Evolutionary conservation across 352 stramenopile species (phyloP), one percentile per base, ranked within the genome.

Genomic region (Globisporangium parvum): DNA sequence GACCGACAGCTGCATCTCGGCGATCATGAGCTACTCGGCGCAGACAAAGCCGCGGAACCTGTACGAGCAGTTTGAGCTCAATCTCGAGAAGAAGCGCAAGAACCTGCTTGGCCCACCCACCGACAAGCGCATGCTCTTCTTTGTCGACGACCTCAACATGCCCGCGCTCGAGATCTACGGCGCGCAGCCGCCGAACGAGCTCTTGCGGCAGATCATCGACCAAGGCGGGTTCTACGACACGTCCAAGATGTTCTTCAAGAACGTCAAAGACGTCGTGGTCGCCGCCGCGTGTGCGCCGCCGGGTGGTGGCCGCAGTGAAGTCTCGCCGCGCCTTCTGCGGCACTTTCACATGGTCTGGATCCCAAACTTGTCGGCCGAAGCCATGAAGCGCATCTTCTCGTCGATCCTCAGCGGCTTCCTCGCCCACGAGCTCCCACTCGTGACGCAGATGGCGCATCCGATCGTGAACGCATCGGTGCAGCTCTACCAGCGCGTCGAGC

Each of bases 81-180:
- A 82, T 42, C 66, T 93, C 8, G 82, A 93, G 48, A 92, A 93
- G 58, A 93, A 91, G 53, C 68, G 84, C 14, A 93, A 93, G 62
- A 93, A 92, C 44, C 23, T 93, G 26, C 58, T 93, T 6, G 84
- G 84, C 3, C 75, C 84, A 0, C 82, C 82, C 0, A 67, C 73
- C 0, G 84, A 82, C 0, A 93, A 93, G 57, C 77, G 79, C 10
- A 91, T 93, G 84, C 58, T 93, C 4, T 89, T 93, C 63, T 93
- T 93, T 55, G 86, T 98, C 37, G 91, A 98, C 53, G 91, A 98
- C 53, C 59, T 98, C 24, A 98, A 98, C 63, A 97, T 98, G 88
- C 91, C 91, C 20, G 80, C 82, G 46, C 70, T 97, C 6, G 91
- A 98, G 55, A 89, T 90, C 47, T 98, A 98, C 66, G 92, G 92